phyloP scores from a whole-genome alignment of 805 yeast species.

The Jamesozyma hellenica region DNA sequence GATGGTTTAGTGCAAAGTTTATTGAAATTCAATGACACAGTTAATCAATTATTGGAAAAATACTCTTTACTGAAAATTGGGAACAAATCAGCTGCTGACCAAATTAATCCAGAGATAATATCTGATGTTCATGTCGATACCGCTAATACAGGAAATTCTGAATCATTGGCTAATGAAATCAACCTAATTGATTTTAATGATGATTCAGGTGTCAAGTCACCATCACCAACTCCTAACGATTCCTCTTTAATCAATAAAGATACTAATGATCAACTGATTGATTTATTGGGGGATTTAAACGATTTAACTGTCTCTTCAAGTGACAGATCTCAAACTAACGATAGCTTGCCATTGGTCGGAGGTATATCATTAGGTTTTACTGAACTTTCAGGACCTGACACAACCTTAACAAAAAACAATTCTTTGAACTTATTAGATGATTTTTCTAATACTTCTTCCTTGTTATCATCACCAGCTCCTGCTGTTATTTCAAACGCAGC shows the following conservation, averaged over 20 bases:
- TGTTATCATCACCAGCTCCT: neutral
- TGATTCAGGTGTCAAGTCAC: constrained; percentile 28
- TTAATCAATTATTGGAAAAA: constrained; percentile 58
- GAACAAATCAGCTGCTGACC: constrained; percentile 43
- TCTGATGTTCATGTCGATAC: constrained; percentile 13
- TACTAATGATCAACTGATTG: constrained; percentile 39
- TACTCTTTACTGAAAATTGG: constrained; percentile 53
- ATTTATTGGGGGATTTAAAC: constrained; percentile 62
- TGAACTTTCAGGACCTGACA: neutral
- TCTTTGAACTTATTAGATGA: constrained; percentile 10
- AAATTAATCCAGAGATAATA: constrained; percentile 34
- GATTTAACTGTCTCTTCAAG: constrained; percentile 45
- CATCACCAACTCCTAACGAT: constrained; percentile 11
- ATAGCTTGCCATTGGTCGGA: constrained; percentile 10
- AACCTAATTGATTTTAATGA: constrained; percentile 41
- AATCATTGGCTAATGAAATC: constrained; percentile 34
- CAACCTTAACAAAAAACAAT: constrained; percentile 1
- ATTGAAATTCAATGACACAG: constrained; percentile 61
- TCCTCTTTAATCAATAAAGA: constrained; percentile 10
- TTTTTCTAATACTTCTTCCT: constrained; percentile 2
- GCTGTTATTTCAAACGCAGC: constrained; percentile 8
- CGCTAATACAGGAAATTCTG: constrained; percentile 17
- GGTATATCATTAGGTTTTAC: constrained; percentile 30
- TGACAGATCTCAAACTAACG: constrained; percentile 12
- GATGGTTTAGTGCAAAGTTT: constrained; percentile 58